phyloP scores from a whole-genome alignment of 75 land plant species.

The Cryptomeria japonica region DNA sequence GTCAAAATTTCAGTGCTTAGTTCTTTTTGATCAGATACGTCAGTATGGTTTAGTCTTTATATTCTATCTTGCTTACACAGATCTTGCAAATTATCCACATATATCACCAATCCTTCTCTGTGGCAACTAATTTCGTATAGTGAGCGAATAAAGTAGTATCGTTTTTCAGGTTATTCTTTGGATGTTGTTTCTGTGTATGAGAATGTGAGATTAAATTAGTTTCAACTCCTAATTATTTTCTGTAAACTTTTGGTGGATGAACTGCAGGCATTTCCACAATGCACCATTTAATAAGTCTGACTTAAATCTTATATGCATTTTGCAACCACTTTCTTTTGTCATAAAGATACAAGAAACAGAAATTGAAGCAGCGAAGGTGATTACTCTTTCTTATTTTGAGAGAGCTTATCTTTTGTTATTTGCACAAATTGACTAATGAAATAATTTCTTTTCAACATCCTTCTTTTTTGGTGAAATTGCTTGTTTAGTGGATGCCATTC shows the following conservation, averaged over 20 bases:
- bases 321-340: slow-evolving; percentile 49
- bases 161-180: background rate
- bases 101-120: background rate
- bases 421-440: background rate
- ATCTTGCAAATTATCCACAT: background rate
- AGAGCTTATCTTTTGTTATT: background rate
- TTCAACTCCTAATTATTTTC: background rate
- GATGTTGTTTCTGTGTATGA: background rate
- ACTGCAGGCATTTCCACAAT: slow-evolving; percentile 54
- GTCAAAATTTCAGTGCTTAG: background rate
- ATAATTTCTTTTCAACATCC: background rate
- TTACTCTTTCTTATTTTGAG: background rate
- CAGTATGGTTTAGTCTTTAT: background rate
- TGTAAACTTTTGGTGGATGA: background rate
- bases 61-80: background rate
- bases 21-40: background rate
- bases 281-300: slow-evolving; percentile 65
- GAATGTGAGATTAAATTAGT: background rate
- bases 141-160: background rate
- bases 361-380: slow-evolving; percentile 66
- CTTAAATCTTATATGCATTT: slow-evolving; percentile 49
- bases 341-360: slow-evolving; percentile 55
- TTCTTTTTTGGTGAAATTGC: background rate
- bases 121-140: background rate
- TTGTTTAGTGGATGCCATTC: slow-evolving; percentile 44